Conservation (phyloP, 768 basidiomycete species). For the Pseudohyphozyma bogoriensis region DNA sequence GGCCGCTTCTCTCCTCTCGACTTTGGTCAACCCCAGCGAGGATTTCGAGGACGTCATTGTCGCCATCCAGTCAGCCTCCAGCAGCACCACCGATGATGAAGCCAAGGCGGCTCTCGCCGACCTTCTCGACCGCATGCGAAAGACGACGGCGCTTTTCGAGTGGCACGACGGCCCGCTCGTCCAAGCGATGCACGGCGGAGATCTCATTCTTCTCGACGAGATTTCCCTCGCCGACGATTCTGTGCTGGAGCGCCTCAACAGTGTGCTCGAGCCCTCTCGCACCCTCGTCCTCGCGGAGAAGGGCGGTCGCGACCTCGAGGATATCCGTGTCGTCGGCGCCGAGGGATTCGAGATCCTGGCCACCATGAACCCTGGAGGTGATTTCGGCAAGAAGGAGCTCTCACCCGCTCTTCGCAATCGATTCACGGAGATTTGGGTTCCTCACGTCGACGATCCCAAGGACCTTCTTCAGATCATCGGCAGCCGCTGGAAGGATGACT, state of each 20-base stretch:
- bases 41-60: conserved; percentile 28
- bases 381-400: conserved; percentile 97
- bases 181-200: conserved; percentile 74
- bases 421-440: conserved; percentile 99
- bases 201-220: conserved; percentile 85
- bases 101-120: conserved; percentile 7
- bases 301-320: conserved; percentile 62
- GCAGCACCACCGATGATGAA: neutral
- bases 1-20: conserved; percentile 3
- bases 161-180: conserved; percentile 97
- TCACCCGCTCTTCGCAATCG: conserved; percentile 93
- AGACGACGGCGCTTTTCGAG: conserved; percentile 73
- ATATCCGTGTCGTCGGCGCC: conserved; percentile 56
- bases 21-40: neutral
- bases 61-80: conserved; percentile 10
- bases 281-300: conserved; percentile 86
- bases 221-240: conserved; percentile 97
- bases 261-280: conserved; percentile 83
- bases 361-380: conserved; percentile 99
- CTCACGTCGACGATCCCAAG: conserved; percentile 57
- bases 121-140: conserved; percentile 39
- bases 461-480: conserved; percentile 73
- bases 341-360: conserved; percentile 77
- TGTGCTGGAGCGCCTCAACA: conserved; percentile 91
- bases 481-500: conserved; percentile 51